Evolutionary conservation across 2,329 filamentous ascomycete species (phyloP).

Genomic region (Neophaeococcomyces aloes): DNA sequence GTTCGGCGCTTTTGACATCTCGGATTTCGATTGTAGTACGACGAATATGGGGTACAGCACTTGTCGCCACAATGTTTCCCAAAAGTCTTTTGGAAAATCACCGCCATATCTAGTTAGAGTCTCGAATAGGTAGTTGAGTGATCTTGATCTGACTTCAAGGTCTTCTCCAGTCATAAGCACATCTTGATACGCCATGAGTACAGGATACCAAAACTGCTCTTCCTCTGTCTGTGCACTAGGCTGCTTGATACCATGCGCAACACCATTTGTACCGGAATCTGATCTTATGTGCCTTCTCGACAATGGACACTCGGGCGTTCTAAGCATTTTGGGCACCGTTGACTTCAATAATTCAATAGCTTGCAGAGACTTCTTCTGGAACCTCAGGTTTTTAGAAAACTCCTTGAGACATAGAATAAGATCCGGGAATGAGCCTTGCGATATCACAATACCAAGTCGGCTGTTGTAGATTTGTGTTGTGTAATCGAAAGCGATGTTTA

Average conservation of each 20-base stretch:
- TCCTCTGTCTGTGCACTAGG: conserved; percentile 77
- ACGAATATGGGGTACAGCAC: conserved; percentile 97
- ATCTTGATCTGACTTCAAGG: conserved; percentile 78
- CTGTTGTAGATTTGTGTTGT: conserved; percentile 93
- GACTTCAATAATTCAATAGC: conserved; percentile 92
- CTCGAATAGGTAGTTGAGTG: conserved; percentile 93
- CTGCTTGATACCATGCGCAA: conserved; percentile 47
- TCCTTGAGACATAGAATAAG: conserved; percentile 92
- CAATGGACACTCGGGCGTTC: conserved; percentile 86
- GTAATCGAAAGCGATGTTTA: conserved; percentile 93
- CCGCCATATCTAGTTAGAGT: conserved; percentile 81
- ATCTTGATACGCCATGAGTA: conserved; percentile 96
- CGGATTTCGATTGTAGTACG: conserved; percentile 88
- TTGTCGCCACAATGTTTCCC: conserved; percentile 97
- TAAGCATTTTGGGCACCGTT: conserved; percentile 87
- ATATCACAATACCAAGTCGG: conserved; percentile 89
- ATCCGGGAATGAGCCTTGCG: conserved; percentile 92
- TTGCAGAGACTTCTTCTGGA: conserved; percentile 96
- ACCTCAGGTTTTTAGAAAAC: conserved; percentile 97
- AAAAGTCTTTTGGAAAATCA: conserved; percentile 87
- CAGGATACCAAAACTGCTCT: conserved; percentile 97
- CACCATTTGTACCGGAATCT: conserved; percentile 32
- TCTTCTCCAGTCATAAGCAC: conserved; percentile 99
- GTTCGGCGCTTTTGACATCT: conserved; percentile 89
- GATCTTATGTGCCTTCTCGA: conserved; percentile 52